Evolutionary conservation across 768 basidiomycete species (phyloP).

Genomic region (Termitomyces sp.): DNA sequence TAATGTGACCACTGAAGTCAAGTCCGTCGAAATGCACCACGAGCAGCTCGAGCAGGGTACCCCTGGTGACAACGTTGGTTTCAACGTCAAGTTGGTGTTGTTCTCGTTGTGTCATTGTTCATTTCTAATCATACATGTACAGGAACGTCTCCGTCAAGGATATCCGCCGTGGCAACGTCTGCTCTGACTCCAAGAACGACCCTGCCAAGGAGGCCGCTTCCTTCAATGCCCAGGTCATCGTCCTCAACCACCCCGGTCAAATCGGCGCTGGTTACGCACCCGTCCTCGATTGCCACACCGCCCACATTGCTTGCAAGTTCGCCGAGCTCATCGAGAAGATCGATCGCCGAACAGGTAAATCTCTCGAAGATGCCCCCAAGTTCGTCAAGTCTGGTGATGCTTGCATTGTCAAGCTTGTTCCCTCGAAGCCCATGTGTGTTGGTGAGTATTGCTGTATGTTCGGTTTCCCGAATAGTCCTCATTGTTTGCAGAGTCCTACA

Average conservation of each 20-base stretch:
- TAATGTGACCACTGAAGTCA: slow-evolving; percentile 99
- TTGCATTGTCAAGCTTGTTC: slow-evolving; percentile 95
- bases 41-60: slow-evolving; percentile 91
- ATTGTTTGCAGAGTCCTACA: slow-evolving; percentile 66
- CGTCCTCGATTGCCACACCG: slow-evolving; percentile 99
- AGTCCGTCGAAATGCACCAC: slow-evolving; percentile 99
- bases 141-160: slow-evolving; percentile 99
- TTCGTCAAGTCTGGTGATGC: slow-evolving; percentile 99
- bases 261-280: slow-evolving; percentile 99
- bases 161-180: slow-evolving; percentile 99
- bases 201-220: slow-evolving; percentile 99
- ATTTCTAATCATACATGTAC: background rate
- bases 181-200: slow-evolving; percentile 99
- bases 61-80: slow-evolving; percentile 99
- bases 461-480: background rate
- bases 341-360: slow-evolving; percentile 97
- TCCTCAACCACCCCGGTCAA: slow-evolving; percentile 99
- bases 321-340: slow-evolving; percentile 98
- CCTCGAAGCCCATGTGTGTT: slow-evolving; percentile 82
- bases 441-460: slow-evolving; percentile 24
- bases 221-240: slow-evolving; percentile 99
- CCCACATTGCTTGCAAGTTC: slow-evolving; percentile 99
- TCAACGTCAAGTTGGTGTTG: slow-evolving; percentile 86
- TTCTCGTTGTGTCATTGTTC: background rate
- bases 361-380: slow-evolving; percentile 84